Evolutionary conservation across 495 filamentous ascomycete genomes (phyloP).

Genomic region (Neurospora africana): DNA sequence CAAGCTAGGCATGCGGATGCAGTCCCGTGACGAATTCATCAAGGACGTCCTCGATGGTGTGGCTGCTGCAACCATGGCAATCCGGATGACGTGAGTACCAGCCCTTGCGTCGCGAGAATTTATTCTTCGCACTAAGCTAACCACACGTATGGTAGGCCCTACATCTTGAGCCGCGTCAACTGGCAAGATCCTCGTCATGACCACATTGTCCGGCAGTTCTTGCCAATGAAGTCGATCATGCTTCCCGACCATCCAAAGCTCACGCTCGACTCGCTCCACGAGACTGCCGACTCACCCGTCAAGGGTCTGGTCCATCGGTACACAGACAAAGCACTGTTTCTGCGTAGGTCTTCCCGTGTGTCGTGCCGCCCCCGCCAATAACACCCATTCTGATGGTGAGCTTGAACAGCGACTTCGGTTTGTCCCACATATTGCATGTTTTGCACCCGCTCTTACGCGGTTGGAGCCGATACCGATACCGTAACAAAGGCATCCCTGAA

Average conservation of each 20-base stretch:
- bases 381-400: neutral
- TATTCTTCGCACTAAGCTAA: neutral
- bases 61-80: constrained; percentile 40
- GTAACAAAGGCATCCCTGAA: constrained; percentile 39
- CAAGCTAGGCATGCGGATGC: constrained; percentile 18
- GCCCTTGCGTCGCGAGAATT: neutral
- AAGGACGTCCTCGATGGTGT: constrained; percentile 40
- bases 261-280: constrained; percentile 36
- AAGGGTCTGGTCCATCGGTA: constrained; percentile 47
- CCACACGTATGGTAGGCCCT: constrained; percentile 32
- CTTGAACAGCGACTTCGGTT: constrained; percentile 34
- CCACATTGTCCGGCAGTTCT: constrained; percentile 44
- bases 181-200: constrained; percentile 46
- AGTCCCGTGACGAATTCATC: constrained; percentile 40
- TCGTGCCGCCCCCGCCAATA: neutral
- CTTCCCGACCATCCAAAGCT: constrained; percentile 37
- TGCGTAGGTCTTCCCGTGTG: constrained; percentile 31
- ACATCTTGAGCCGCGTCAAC: constrained; percentile 42
- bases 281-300: constrained; percentile 37
- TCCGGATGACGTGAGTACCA: constrained; percentile 35
- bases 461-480: constrained; percentile 40
- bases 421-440: constrained; percentile 49
- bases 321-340: constrained; percentile 47
- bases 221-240: constrained; percentile 40
- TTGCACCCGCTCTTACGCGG: constrained; percentile 49